phyloP scores from a whole-genome alignment of 305 asterid species.

The Vinca major region DNA sequence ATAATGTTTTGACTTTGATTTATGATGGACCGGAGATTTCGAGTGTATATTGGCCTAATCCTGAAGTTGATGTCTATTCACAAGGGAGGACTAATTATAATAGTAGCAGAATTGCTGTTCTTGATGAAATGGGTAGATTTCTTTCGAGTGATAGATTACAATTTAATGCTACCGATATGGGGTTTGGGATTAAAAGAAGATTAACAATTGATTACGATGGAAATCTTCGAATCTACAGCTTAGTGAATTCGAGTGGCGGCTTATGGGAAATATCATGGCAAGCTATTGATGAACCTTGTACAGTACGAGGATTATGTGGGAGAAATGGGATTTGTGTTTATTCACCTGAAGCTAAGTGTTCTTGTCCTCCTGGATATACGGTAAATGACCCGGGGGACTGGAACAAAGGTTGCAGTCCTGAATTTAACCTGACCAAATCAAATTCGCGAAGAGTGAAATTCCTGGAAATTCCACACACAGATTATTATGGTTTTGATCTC shows the following conservation, averaged over 20 bases:
- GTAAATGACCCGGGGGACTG: conserved; percentile 29
- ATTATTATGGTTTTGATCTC: conserved; percentile 57
- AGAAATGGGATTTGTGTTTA: conserved; percentile 45
- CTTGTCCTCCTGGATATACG: conserved; percentile 50
- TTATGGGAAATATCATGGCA: conserved; percentile 12
- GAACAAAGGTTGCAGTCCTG: conserved; percentile 44
- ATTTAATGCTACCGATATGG: conserved; percentile 43
- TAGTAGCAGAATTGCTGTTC: conserved; percentile 42
- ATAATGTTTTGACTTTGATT: conserved; percentile 42
- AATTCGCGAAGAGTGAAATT: conserved; percentile 27
- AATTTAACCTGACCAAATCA: conserved; percentile 23
- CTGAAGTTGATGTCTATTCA: conserved; percentile 17
- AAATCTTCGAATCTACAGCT: conserved; percentile 53
- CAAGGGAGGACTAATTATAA: conserved; percentile 49
- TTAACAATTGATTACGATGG: conserved; percentile 53
- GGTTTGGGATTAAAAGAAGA: conserved; percentile 40
- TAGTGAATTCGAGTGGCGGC: conserved; percentile 23
- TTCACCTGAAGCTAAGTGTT: conserved; percentile 28
- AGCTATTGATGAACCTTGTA: conserved; percentile 43
- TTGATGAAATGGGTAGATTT: conserved; percentile 43
- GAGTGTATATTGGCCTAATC: conserved; percentile 56
- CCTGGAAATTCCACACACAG: conserved; percentile 37
- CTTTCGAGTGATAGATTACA: conserved; percentile 40
- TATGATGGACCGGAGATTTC: conserved; percentile 49
- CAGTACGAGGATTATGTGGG: conserved; percentile 53